A percentile compares a stretch with the other conserved stretches of the same genome.
These are phyloP conservation scores for Hevea brasiliensis DNA, from an alignment of 345 rosid species.

Conservation along the genomic window DNA sequence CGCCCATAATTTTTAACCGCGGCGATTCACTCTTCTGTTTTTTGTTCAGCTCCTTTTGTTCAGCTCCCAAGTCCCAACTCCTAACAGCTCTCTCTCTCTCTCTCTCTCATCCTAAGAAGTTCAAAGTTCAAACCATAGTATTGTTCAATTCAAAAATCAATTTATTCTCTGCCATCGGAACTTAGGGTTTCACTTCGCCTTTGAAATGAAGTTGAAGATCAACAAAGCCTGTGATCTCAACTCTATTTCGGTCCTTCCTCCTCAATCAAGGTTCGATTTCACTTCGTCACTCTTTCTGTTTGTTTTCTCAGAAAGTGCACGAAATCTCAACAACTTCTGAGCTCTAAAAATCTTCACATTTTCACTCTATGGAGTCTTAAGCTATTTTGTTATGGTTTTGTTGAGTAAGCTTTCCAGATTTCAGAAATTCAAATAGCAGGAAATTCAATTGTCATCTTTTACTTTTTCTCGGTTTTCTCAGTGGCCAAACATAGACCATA, in stretches of 20 bases:
- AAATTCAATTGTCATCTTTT: neutral
- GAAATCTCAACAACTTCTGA: neutral
- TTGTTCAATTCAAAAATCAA: slow-evolving; percentile 6
- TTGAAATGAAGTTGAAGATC: slow-evolving; percentile 80
- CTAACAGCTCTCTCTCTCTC: neutral
- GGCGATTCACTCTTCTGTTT: neutral
- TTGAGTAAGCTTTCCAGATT: neutral
- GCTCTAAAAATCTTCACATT: too few species aligned
- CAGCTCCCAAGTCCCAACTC: neutral
- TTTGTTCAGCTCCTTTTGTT: too few species aligned
- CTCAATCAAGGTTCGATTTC: slow-evolving; percentile 62
- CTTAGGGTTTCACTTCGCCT: too few species aligned
- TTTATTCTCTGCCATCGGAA: neutral
- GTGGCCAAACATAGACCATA: slow-evolving; percentile 5
- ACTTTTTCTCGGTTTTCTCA: neutral
- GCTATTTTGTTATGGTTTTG: too few species aligned
- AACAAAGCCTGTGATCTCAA: slow-evolving; percentile 85
- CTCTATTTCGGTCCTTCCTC: slow-evolving; percentile 88
- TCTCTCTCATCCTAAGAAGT: neutral
- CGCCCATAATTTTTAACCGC: neutral
- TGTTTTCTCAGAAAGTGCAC: slow-evolving; percentile 13
- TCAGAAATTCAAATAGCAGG: neutral
- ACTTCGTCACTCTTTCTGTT: neutral
- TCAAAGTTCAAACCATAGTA: neutral
- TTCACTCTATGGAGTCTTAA: neutral